Evolutionary conservation across 2,329 filamentous ascomycete genomes (phyloP).

Genomic region (Phialophora verrucosa): DNA sequence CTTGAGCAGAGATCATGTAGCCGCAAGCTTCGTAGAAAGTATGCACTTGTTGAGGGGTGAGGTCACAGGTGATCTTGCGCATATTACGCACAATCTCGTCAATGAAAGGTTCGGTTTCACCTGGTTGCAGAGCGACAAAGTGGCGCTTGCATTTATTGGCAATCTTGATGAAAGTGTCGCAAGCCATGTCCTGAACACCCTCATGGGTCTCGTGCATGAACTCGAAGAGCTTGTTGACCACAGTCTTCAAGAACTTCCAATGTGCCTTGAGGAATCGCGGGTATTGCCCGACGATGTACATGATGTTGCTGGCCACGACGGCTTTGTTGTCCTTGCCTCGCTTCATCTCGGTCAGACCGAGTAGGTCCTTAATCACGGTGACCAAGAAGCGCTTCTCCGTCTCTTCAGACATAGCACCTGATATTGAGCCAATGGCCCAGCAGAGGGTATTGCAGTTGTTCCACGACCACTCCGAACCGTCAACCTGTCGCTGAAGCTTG

Average conservation of each 20-base stretch:
- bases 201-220: constrained; percentile 99
- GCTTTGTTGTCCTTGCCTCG: constrained; percentile 99
- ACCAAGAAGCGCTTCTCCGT: constrained; percentile 98
- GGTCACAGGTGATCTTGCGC: constrained; percentile 91
- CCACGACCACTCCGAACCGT: constrained; percentile 98
- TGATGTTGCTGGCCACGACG: constrained; percentile 98
- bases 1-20: constrained; percentile 98
- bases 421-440: constrained; percentile 99
- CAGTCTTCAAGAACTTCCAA: constrained; percentile 99
- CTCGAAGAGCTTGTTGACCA: constrained; percentile 99
- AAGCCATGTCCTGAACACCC: constrained; percentile 99
- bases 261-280: constrained; percentile 97
- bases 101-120: constrained; percentile 94
- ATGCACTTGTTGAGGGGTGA: constrained; percentile 95
- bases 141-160: constrained; percentile 97
- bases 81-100: constrained; percentile 97
- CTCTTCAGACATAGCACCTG: constrained; percentile 98
- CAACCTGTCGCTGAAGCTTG: constrained; percentile 92
- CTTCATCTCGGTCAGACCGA: constrained; percentile 98
- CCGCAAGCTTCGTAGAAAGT: constrained; percentile 99
- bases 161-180: constrained; percentile 99
- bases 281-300: constrained; percentile 99
- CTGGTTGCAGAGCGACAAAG: constrained; percentile 93
- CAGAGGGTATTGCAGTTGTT: constrained; percentile 99
- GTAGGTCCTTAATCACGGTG: constrained; percentile 96